Base-by-base conservation (phyloP, 2,329 filamentous ascomycete genomes). In the Penicillium hesseltinei region DNA sequence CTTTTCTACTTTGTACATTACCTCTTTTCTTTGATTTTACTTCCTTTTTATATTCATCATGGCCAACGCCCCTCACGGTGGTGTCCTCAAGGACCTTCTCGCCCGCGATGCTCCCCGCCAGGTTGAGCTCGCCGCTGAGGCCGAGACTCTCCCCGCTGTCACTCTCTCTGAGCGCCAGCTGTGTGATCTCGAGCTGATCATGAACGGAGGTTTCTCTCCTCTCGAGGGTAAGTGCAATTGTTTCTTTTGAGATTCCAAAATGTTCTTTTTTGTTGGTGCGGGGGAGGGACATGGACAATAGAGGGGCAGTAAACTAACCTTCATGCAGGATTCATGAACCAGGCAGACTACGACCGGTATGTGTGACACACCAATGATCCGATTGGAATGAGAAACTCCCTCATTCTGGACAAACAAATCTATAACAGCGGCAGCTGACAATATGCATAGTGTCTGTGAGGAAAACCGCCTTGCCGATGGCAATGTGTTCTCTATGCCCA, bases 131-230 rank as follows among this genome's bases (percentile, higher is more conserved):
- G 80, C 82, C 56, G 85, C 84, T 46, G 94, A 99, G 80, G 90
- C 93, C 42, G 92, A 96, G 82, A 88, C 74, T 33, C 87, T 97
- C 45, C 91, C 92, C 38, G 90, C 93, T 38, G 83, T 99, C 66
- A 80, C 89, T 59, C 87, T 99, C 66, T 89, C 85, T 51, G 94
- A 99, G 84, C 88, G 94, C 71, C 94, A 99, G 80, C 87, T 99
- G 49, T 99, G 94, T 80, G 94, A 99, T 83, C 84, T 99, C 66
- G 94, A 99, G 80, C 80, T 99, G 78, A 92, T 99, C 72, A 87
- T 99, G 77, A 97, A 92, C 77, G 94, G 94, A 75, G 94, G 94
- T 65, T 99, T 99, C 82, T 97, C 92, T 64, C 94, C 94, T 58
- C 86, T 99, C 40, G 93, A 99, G 86, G 94, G 92, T 95, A 71